A percentile compares a stretch with the other conserved stretches of the same genome.
Evolutionary conservation across 1,284 basidiomycete genomes (phyloP).

Genomic region (Cystobasidium slooffiae): DNA sequence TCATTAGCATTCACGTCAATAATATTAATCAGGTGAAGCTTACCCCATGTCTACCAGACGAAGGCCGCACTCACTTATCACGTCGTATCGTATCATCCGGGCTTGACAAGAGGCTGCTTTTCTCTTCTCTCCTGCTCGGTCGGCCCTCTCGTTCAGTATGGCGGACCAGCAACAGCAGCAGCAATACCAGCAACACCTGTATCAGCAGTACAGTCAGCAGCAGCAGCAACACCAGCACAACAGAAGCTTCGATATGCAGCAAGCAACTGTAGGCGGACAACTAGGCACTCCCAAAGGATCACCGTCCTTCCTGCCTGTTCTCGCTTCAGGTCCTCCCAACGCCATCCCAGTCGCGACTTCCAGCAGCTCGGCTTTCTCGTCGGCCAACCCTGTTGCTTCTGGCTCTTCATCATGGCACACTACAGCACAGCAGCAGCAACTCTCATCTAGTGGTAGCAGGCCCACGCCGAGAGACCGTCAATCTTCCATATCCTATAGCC

Average conservation of each 20-base stretch:
- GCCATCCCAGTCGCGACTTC: slow-evolving; percentile 36
- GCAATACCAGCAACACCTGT: neutral
- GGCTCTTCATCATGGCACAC: neutral
- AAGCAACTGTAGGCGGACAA: neutral
- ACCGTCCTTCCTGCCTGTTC: slow-evolving; percentile 26
- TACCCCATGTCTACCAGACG: no score
- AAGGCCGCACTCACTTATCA: no score
- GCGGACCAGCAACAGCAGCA: slow-evolving; percentile 8
- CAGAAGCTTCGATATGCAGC: slow-evolving; percentile 16
- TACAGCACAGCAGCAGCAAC: slow-evolving; percentile 19
- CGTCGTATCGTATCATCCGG: no score
- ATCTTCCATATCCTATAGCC: neutral
- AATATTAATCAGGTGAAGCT: neutral
- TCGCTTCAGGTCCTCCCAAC: slow-evolving; percentile 26
- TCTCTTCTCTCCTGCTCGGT: no score
- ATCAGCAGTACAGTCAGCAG: neutral
- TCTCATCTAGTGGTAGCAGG: neutral
- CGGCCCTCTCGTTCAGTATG: no score
- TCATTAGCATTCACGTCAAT: no score
- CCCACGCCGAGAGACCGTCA: neutral
- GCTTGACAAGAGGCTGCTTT: no score
- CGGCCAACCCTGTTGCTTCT: neutral
- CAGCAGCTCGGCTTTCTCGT: neutral
- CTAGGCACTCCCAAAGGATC: slow-evolving; percentile 16
- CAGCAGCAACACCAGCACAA: neutral